These are phyloP conservation scores for Lactifluus rugatus DNA, from an alignment of 768 basidiomycete species.

Conservation along the genomic window DNA sequence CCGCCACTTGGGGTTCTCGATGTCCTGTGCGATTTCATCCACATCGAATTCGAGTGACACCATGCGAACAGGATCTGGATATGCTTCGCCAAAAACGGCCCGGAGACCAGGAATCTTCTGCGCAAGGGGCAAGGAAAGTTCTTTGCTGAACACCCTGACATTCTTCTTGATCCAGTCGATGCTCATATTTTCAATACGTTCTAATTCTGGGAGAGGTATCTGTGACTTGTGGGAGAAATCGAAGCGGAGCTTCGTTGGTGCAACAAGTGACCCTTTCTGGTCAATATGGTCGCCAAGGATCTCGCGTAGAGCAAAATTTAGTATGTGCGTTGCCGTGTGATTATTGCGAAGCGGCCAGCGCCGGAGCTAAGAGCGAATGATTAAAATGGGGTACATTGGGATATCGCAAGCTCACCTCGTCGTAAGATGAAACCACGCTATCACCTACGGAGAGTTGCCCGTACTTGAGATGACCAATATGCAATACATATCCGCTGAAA, in stretches of 20 bases:
- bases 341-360: conserved; percentile 96
- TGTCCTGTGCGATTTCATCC: conserved; percentile 76
- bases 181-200: conserved; percentile 75
- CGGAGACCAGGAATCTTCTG: conserved; percentile 87
- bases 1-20: conserved; percentile 87
- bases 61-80: conserved; percentile 95
- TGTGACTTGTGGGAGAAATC: conserved; percentile 96
- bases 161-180: conserved; percentile 86
- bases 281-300: conserved; percentile 95
- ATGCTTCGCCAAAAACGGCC: conserved; percentile 95
- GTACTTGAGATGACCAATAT: conserved; percentile 85
- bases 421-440: conserved; percentile 81
- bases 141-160: conserved; percentile 81
- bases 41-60: conserved; percentile 84
- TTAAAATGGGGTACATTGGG: neutral
- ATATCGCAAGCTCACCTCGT: conserved; percentile 51
- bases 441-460: conserved; percentile 72
- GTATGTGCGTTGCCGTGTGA: conserved; percentile 97
- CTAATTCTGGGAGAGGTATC: conserved; percentile 65
- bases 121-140: conserved; percentile 67
- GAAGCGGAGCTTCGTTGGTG: conserved; percentile 91
- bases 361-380: conserved; percentile 46
- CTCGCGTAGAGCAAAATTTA: conserved; percentile 89
- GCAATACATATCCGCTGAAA: conserved; percentile 92
- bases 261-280: conserved; percentile 96